Evolutionary conservation across 768 basidiomycete genomes (phyloP).

Genomic region (Serendipita sp.): DNA sequence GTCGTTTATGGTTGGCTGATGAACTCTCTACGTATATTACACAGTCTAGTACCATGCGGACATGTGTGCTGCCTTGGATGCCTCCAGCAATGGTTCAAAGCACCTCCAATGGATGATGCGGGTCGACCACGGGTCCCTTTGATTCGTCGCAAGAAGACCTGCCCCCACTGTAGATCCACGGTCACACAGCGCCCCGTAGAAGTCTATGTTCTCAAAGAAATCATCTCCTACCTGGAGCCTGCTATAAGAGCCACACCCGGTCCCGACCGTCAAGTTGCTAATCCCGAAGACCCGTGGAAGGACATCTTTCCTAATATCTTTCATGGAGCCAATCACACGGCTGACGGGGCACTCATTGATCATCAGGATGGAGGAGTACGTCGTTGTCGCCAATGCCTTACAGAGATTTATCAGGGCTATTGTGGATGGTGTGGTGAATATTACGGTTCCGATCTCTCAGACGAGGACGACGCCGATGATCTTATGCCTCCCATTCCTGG

Average conservation of each 20-base stretch:
- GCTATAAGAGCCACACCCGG: constrained; percentile 31
- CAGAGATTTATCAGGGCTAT: constrained; percentile 58
- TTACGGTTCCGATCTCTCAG: neutral
- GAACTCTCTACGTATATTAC: constrained; percentile 46
- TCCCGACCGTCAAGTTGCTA: constrained; percentile 14
- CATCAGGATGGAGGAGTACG: constrained; percentile 63
- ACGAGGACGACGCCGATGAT: constrained; percentile 9
- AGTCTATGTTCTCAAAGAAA: constrained; percentile 33
- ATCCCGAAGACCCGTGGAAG: constrained; percentile 41
- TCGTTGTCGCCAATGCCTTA: constrained; percentile 58
- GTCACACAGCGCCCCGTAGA: constrained; percentile 32
- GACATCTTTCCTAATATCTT: constrained; percentile 35
- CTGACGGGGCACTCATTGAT: constrained; percentile 49
- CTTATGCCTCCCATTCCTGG: neutral
- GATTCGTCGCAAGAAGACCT: constrained; percentile 22
- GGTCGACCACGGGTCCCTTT: constrained; percentile 8
- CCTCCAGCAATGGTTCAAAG: constrained; percentile 63
- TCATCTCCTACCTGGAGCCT: constrained; percentile 31
- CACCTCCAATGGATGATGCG: constrained; percentile 21
- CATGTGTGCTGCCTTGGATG: constrained; percentile 46
- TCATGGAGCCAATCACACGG: constrained; percentile 14
- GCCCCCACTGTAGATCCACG: constrained; percentile 31
- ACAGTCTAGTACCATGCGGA: constrained; percentile 59
- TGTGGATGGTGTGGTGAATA: constrained; percentile 38
- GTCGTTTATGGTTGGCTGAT: neutral